Conservation (phyloP, 1,284 basidiomycete species). For the Gymnopus androsaceus region DNA sequence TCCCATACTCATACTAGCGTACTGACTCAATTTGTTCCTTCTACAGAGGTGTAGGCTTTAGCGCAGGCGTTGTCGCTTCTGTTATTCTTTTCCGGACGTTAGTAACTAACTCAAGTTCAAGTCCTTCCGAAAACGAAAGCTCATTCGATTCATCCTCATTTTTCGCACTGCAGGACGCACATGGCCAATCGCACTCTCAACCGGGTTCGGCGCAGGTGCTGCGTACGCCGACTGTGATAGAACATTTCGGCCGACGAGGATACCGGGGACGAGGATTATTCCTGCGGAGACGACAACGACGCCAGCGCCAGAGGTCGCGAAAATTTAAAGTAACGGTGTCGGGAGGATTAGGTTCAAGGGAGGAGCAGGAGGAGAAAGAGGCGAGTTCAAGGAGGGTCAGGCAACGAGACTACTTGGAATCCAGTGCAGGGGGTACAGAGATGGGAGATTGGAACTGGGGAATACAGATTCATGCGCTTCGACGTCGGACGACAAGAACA, state of each 20-base stretch:
- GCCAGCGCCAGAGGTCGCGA: constrained; percentile 25
- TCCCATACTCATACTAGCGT: not conserved
- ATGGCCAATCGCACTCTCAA: constrained; percentile 93
- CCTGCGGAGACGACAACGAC: constrained; percentile 34
- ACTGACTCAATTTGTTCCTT: not conserved
- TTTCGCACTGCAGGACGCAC: constrained; percentile 74
- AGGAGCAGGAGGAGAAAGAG: constrained; percentile 37
- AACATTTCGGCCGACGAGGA: constrained; percentile 91
- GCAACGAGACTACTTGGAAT: too few species aligned
- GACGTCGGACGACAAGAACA: too few species aligned
- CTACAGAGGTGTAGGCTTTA: constrained; percentile 89
- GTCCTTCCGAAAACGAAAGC: too few species aligned
- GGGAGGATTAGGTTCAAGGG: constrained; percentile 36
- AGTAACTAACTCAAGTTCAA: too few species aligned
- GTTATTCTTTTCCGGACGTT: constrained; percentile 95
- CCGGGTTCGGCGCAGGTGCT: constrained; percentile 87
- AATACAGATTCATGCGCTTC: too few species aligned
- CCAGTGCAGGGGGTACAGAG: too few species aligned
- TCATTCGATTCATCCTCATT: constrained; percentile 5
- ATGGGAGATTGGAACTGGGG: too few species aligned
- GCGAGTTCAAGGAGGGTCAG: too few species aligned
- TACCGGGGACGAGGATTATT: constrained; percentile 87
- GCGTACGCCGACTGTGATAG: constrained; percentile 97
- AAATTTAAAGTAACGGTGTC: constrained; percentile 38
- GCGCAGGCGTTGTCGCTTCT: constrained; percentile 91